Conservation (phyloP, 1,284 basidiomycete genomes). For the Leucoagaricus sp. region DNA sequence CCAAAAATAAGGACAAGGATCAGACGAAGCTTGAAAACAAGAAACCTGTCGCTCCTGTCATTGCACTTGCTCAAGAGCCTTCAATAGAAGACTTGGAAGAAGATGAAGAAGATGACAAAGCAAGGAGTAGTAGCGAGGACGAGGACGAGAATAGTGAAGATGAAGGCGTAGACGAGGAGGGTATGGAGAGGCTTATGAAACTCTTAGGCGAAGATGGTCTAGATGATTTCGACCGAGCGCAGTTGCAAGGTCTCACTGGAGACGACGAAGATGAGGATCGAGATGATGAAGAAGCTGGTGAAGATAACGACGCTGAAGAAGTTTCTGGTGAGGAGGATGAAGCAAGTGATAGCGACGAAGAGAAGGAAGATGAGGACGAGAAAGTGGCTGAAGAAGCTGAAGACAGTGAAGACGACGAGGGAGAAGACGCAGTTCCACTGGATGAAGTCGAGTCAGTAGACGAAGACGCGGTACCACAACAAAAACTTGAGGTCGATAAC, state of each 20-base stretch:
- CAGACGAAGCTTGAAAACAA: neutral
- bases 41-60: neutral
- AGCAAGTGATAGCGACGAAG: constrained; percentile 29
- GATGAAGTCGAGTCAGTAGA: constrained; percentile 78
- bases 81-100: neutral
- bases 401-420: constrained; percentile 23
- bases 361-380: constrained; percentile 18
- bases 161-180: constrained; percentile 64
- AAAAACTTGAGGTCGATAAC: constrained; percentile 85
- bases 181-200: constrained; percentile 65
- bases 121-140: constrained; percentile 15
- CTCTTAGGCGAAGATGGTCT: constrained; percentile 68
- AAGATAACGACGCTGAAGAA: constrained; percentile 40
- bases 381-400: constrained; percentile 27
- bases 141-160: constrained; percentile 48
- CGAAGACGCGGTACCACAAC: constrained; percentile 75
- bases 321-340: constrained; percentile 26
- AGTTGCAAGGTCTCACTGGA: constrained; percentile 44
- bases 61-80: neutral
- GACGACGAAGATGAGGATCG: constrained; percentile 37
- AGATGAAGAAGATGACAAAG: constrained; percentile 5
- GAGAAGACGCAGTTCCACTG: constrained; percentile 54
- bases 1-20: constrained; percentile 1
- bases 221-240: constrained; percentile 60
- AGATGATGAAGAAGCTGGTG: constrained; percentile 35